Conservation (phyloP, 306 rosid genomes). For the Urtica urens region DNA sequence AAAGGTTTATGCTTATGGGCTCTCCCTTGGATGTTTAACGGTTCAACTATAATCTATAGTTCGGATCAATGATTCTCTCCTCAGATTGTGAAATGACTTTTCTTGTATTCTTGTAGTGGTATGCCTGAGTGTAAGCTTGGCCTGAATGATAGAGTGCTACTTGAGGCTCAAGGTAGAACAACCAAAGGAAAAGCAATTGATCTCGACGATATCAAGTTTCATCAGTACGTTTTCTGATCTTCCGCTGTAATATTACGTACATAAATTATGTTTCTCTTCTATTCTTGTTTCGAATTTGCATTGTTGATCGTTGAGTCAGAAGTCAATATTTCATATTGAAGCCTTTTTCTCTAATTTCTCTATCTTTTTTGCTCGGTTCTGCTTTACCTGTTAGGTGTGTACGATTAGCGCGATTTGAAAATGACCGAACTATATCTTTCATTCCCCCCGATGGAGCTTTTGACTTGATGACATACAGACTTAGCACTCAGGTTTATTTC, state of each 20-base stretch:
- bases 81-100: too few relatives aligned
- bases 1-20: too few relatives aligned
- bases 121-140: slow-evolving; percentile 93
- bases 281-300: neutral
- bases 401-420: slow-evolving; percentile 85
- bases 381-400: slow-evolving; percentile 52
- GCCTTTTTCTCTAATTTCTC: neutral
- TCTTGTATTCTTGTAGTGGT: slow-evolving; percentile 46
- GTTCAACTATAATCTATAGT: too few relatives aligned
- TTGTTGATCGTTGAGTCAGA: neutral
- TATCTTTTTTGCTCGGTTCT: slow-evolving; percentile 1
- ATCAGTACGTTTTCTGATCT: slow-evolving; percentile 50
- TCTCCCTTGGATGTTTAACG: too few relatives aligned
- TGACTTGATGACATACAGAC: slow-evolving; percentile 86
- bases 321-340: neutral
- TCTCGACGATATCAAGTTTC: slow-evolving; percentile 84
- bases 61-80: too few relatives aligned
- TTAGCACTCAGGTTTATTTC: slow-evolving; percentile 60
- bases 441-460: slow-evolving; percentile 83
- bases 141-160: slow-evolving; percentile 60
- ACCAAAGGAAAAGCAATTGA: slow-evolving; percentile 77
- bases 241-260: neutral
- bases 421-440: slow-evolving; percentile 81
- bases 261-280: neutral
- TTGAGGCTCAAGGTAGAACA: slow-evolving; percentile 78